phyloP scores from a whole-genome alignment of 768 basidiomycete species.

The Leucosporidium scottii region DNA sequence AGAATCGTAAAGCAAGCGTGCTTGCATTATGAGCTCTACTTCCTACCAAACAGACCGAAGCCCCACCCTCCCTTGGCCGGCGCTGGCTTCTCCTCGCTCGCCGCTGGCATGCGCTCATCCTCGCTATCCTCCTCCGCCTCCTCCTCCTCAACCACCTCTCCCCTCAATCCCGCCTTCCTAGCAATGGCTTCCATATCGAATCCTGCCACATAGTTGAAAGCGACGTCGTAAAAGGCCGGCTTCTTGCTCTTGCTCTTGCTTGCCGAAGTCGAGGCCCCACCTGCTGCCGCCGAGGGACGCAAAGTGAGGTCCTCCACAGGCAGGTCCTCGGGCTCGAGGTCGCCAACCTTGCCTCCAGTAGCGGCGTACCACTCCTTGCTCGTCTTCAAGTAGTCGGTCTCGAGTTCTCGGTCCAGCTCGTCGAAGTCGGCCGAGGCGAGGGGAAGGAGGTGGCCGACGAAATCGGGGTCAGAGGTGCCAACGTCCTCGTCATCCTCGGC shows the following conservation, averaged over 20 bases:
- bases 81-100: background rate
- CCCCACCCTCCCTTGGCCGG: conserved; percentile 1
- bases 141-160: background rate
- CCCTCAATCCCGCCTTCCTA: conserved; percentile 13
- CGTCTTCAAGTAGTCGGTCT: conserved; percentile 48
- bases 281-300: no score
- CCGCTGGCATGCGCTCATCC: background rate
- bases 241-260: conserved; percentile 67
- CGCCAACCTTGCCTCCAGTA: conserved; percentile 15
- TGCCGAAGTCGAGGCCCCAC: conserved; percentile 43
- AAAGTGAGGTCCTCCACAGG: conserved; percentile 5
- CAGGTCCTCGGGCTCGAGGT: background rate
- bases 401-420: conserved; percentile 52
- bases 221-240: conserved; percentile 87
- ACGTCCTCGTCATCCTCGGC: background rate
- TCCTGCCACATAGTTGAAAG: conserved; percentile 80
- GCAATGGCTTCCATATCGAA: conserved; percentile 33
- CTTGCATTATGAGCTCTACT: background rate
- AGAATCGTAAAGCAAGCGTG: background rate
- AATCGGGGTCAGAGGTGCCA: conserved; percentile 32
- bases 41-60: conserved; percentile 9
- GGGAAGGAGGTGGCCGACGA: conserved; percentile 47
- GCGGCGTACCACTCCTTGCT: conserved; percentile 49
- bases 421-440: conserved; percentile 43
- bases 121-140: background rate